These are phyloP conservation scores for Odontarrhena argentea DNA, from an alignment of 345 rosid genomes.

Conservation along the genomic window DNA sequence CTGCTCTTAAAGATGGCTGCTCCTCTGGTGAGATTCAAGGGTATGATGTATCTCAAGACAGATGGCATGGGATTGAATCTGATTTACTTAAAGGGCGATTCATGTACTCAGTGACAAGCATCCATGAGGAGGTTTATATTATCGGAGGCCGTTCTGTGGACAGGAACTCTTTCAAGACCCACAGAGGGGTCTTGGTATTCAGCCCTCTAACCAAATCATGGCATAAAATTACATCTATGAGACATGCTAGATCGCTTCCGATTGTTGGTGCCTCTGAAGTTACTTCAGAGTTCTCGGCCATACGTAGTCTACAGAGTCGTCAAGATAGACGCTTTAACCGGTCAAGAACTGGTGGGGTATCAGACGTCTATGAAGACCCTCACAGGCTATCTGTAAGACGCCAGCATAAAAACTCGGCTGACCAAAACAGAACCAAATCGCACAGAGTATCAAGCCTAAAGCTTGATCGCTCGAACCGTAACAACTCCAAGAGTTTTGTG, in stretches of 20 bases:
- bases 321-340: conserved; percentile 73
- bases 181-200: conserved; percentile 76
- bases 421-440: conserved; percentile 60
- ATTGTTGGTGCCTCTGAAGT: conserved; percentile 76
- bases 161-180: conserved; percentile 79
- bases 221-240: conserved; percentile 82
- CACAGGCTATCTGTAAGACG: conserved; percentile 87
- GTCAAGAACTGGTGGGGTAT: conserved; percentile 68
- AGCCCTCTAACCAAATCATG: conserved; percentile 82
- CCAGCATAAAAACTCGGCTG: conserved; percentile 56
- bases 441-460: conserved; percentile 58
- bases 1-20: conserved; percentile 74
- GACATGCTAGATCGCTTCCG: conserved; percentile 81
- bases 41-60: conserved; percentile 69
- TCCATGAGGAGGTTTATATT: conserved; percentile 74
- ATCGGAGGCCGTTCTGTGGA: conserved; percentile 94
- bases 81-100: conserved; percentile 74
- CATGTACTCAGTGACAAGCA: conserved; percentile 79
- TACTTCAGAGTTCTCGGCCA: conserved; percentile 52
- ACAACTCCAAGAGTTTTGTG: conserved; percentile 58
- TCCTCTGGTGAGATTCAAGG: conserved; percentile 85
- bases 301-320: conserved; percentile 58
- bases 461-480: conserved; percentile 50
- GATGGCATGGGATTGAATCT: conserved; percentile 77
- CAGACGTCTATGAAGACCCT: conserved; percentile 95